phyloP scores from a whole-genome alignment of 805 yeast species.

The Myxozyma udenii region DNA sequence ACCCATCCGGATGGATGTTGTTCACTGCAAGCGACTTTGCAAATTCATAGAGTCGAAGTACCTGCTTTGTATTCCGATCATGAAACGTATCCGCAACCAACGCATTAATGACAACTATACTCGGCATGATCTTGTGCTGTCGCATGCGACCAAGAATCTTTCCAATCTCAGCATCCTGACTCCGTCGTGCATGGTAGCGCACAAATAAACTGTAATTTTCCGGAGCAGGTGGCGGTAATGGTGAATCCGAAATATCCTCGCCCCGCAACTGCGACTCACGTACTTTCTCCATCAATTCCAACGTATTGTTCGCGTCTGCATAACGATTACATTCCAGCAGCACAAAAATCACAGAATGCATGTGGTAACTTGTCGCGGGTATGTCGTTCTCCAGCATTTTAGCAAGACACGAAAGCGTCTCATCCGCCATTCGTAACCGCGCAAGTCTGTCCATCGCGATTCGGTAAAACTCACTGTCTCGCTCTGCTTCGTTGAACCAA shows the following conservation, averaged over 20 bases:
- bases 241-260: not conserved
- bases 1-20: slow-evolving; percentile 10
- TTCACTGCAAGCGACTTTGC: not conserved
- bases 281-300: slow-evolving; percentile 9
- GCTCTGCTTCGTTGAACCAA: not conserved
- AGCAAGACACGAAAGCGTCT: slow-evolving; percentile 2
- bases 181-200: slow-evolving; percentile 16
- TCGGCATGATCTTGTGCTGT: slow-evolving; percentile 8
- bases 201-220: slow-evolving; percentile 23
- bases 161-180: slow-evolving; percentile 1
- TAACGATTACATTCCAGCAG: slow-evolving; percentile 5
- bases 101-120: slow-evolving; percentile 9
- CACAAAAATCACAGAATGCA: slow-evolving; percentile 11
- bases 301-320: slow-evolving; percentile 4
- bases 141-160: slow-evolving; percentile 15
- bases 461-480: slow-evolving; percentile 10
- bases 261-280: slow-evolving; percentile 7
- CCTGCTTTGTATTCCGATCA: slow-evolving; percentile 1
- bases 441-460: slow-evolving; percentile 12
- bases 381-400: slow-evolving; percentile 8
- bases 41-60: slow-evolving; percentile 4
- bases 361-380: slow-evolving; percentile 6
- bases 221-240: slow-evolving; percentile 10
- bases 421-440: slow-evolving; percentile 8
- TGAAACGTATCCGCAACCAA: slow-evolving; percentile 15